These are phyloP conservation scores for Fraxinus albicans DNA, from an alignment of 305 asterid species.

Conservation along the genomic window DNA sequence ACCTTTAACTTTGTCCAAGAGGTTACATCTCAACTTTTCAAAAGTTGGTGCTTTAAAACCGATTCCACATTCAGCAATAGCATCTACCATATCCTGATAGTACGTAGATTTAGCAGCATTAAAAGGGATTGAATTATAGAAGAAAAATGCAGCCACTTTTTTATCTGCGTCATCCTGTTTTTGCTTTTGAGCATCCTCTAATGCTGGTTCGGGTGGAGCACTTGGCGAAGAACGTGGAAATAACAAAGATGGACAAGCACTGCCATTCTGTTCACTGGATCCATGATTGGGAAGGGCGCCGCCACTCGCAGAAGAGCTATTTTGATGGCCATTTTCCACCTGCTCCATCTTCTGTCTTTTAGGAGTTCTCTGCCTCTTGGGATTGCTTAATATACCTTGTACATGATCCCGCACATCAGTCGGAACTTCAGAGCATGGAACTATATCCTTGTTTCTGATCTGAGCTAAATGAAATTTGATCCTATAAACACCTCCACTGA, in stretches of 20 bases:
- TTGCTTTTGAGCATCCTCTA: slow-evolving; percentile 27
- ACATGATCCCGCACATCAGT: slow-evolving; percentile 38
- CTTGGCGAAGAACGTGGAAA: slow-evolving; percentile 30
- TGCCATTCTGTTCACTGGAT: slow-evolving; percentile 36
- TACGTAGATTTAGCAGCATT: slow-evolving; percentile 34
- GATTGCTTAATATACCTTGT: slow-evolving; percentile 33
- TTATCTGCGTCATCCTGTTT: slow-evolving; percentile 42
- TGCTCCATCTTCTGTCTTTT: slow-evolving; percentile 42
- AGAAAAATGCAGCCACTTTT: slow-evolving; percentile 45
- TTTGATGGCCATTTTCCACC: slow-evolving; percentile 30
- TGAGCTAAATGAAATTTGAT: slow-evolving; percentile 57
- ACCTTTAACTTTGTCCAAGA: slow-evolving; percentile 35
- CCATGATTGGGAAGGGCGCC: slow-evolving; percentile 31
- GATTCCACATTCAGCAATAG: slow-evolving; percentile 39
- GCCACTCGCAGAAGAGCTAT: slow-evolving; percentile 48
- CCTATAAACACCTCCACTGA: slow-evolving; percentile 53
- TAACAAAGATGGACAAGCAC: slow-evolving; percentile 35
- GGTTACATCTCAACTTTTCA: slow-evolving; percentile 29
- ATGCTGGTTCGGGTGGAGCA: slow-evolving; percentile 18
- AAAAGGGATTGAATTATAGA: slow-evolving; percentile 44
- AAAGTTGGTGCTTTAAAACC: slow-evolving; percentile 42
- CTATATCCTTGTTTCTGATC: slow-evolving; percentile 47
- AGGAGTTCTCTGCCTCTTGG: slow-evolving; percentile 39
- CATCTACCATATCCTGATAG: slow-evolving; percentile 43
- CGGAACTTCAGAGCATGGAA: slow-evolving; percentile 47